phyloP scores from a whole-genome alignment of 2,329 filamentous ascomycete genomes.

The Blastomyces parvus region DNA sequence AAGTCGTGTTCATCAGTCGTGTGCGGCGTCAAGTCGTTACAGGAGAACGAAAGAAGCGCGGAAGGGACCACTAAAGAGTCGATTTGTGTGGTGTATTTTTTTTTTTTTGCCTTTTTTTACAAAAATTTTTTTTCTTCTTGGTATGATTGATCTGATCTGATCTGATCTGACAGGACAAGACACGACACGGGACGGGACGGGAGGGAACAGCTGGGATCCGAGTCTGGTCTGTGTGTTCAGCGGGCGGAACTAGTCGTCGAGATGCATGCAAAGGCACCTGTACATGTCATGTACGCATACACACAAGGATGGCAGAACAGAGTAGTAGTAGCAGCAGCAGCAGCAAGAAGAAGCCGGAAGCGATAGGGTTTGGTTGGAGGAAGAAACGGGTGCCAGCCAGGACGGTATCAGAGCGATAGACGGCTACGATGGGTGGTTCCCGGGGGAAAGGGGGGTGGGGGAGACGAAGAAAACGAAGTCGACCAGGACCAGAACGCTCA shows the following conservation, averaged over 20 bases:
- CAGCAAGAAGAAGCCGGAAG: not conserved
- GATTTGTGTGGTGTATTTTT: not conserved
- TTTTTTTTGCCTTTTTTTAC: not conserved
- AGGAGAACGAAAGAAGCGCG: not conserved
- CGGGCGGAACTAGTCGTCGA: not conserved
- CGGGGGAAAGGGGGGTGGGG: not conserved
- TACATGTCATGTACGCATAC: constrained; percentile 4
- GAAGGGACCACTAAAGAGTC: not conserved
- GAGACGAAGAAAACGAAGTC: not conserved
- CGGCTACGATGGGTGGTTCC: not conserved
- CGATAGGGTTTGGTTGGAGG: not conserved
- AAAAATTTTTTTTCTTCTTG: not conserved
- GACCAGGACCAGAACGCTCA: not conserved
- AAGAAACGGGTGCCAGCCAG: not conserved
- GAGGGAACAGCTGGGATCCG: not conserved
- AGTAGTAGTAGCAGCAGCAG: too few relatives aligned
- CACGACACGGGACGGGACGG: not conserved
- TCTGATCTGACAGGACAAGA: too few relatives aligned
- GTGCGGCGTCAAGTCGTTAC: constrained; percentile 4
- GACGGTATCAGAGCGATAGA: not conserved
- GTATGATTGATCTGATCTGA: not conserved
- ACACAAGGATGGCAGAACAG: constrained; percentile 4
- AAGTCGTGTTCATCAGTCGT: constrained; percentile 6
- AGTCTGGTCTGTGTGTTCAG: not conserved
- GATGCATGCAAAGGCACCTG: constrained; percentile 1